Evolutionary conservation across 345 rosid species (phyloP).

Genomic region (Cochlearia excelsa): DNA sequence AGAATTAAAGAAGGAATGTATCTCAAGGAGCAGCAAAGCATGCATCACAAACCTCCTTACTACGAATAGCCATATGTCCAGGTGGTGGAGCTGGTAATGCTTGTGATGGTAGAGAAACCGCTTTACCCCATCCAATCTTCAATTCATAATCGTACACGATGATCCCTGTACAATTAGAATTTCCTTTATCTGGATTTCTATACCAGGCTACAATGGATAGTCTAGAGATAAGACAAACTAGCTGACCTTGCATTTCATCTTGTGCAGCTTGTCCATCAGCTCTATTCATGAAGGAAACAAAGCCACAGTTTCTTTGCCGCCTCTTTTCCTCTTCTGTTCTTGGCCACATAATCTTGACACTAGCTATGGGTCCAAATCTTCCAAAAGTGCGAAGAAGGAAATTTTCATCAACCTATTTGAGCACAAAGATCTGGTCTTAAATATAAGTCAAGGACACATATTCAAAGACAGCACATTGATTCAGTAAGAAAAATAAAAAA

Average conservation of each 20-base stretch:
- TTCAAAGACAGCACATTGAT: conserved; percentile 29
- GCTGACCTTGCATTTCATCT: conserved; percentile 98
- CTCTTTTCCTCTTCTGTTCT: conserved; percentile 95
- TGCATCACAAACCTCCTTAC: conserved; percentile 76
- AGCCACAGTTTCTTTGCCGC: conserved; percentile 94
- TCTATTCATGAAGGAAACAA: conserved; percentile 97
- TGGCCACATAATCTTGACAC: conserved; percentile 99
- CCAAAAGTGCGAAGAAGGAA: conserved; percentile 97
- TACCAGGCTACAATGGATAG: conserved; percentile 15
- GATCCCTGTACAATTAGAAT: conserved; percentile 55
- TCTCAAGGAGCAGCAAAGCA: conserved; percentile 14
- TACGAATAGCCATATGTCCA: conserved; percentile 98
- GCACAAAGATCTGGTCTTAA: conserved; percentile 12
- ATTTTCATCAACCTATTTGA: conserved; percentile 87
- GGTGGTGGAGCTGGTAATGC: conserved; percentile 99
- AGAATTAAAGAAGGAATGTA: conserved; percentile 15
- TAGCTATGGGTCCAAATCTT: conserved; percentile 99
- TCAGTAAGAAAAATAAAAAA: conserved; percentile 58
- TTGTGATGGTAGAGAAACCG: conserved; percentile 99
- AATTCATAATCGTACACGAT: conserved; percentile 91
- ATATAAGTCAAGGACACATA: conserved; percentile 11
- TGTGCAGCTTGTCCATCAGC: conserved; percentile 99
- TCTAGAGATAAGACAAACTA: conserved; percentile 9
- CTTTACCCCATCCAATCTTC: conserved; percentile 99
- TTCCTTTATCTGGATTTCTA: neutral